Evolutionary conservation across 805 yeast genomes (phyloP).

Genomic region (Suhomyces kilbournensis): DNA sequence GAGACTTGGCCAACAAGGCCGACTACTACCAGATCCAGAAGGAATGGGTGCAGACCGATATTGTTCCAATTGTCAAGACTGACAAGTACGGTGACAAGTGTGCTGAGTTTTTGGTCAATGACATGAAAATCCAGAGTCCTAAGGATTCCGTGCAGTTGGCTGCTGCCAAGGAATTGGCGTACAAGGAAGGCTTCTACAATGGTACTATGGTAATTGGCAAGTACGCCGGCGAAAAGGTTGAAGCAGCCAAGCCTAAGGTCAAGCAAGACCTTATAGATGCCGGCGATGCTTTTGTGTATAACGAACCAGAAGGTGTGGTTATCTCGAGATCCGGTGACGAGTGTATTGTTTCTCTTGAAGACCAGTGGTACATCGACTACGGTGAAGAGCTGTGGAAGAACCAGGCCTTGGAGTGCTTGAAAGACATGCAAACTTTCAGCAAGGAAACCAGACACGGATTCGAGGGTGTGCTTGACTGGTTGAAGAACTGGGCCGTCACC

Average conservation of each 20-base stretch:
- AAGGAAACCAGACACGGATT: conserved; percentile 87
- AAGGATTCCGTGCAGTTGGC: conserved; percentile 86
- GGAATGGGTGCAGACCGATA: conserved; percentile 80
- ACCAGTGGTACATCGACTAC: conserved; percentile 97
- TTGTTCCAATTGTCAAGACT: conserved; percentile 72
- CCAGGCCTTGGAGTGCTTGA: conserved; percentile 76
- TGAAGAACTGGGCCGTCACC: conserved; percentile 97
- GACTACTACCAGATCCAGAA: conserved; percentile 82
- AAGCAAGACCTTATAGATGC: conserved; percentile 74
- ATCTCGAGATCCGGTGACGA: conserved; percentile 95
- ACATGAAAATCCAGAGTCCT: conserved; percentile 90
- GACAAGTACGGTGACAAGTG: conserved; percentile 83
- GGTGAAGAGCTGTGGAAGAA: conserved; percentile 92
- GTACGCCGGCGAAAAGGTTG: conserved; percentile 86
- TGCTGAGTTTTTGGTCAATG: conserved; percentile 81
- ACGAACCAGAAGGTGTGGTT: conserved; percentile 89
- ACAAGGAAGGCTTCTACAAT: conserved; percentile 94
- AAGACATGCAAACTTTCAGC: conserved; percentile 70
- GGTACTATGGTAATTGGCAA: conserved; percentile 80
- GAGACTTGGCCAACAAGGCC: conserved; percentile 82
- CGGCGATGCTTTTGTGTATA: conserved; percentile 83
- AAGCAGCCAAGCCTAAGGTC: conserved; percentile 83
- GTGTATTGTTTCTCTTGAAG: conserved; percentile 95
- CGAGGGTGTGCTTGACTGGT: conserved; percentile 93
- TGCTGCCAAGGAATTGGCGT: conserved; percentile 89